These are phyloP conservation scores for Fagopyrum homotropicum DNA, from an alignment of 148 eudicot genomes.

Conservation along the genomic window DNA sequence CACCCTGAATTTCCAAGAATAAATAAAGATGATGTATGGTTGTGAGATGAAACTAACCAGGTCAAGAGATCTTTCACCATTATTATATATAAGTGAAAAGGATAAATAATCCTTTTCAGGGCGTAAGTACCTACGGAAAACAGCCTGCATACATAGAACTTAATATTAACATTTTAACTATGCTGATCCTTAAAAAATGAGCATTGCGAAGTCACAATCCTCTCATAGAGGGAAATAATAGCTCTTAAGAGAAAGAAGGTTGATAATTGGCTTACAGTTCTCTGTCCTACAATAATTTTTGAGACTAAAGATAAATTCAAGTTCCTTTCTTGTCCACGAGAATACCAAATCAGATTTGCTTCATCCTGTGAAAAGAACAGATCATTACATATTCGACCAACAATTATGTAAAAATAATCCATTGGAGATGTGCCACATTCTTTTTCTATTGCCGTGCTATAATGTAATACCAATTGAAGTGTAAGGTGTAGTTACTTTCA, in stretches of 20 bases:
- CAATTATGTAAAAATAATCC: background rate
- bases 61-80: conserved; percentile 66
- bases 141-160: conserved; percentile 33
- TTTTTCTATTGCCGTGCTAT: background rate
- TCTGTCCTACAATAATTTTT: conserved; percentile 76
- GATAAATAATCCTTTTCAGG: conserved; percentile 70
- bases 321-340: conserved; percentile 71
- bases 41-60: conserved; percentile 32
- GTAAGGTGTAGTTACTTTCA: background rate
- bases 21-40: background rate
- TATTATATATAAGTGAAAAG: conserved; percentile 53
- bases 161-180: background rate
- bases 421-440: background rate
- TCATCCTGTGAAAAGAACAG: conserved; percentile 59
- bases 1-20: background rate
- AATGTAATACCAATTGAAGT: background rate
- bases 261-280: conserved; percentile 72
- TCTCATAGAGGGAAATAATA: background rate
- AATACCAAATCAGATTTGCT: conserved; percentile 70
- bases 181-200: background rate
- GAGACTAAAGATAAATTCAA: conserved; percentile 60
- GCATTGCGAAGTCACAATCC: background rate
- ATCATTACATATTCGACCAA: background rate
- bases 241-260: conserved; percentile 10
- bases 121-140: conserved; percentile 51